Percentiles rank a stretch among this genome's conserved stretches.
Evolutionary conservation across 345 rosid genomes (phyloP).

Genomic region (Citropsis articulata): DNA sequence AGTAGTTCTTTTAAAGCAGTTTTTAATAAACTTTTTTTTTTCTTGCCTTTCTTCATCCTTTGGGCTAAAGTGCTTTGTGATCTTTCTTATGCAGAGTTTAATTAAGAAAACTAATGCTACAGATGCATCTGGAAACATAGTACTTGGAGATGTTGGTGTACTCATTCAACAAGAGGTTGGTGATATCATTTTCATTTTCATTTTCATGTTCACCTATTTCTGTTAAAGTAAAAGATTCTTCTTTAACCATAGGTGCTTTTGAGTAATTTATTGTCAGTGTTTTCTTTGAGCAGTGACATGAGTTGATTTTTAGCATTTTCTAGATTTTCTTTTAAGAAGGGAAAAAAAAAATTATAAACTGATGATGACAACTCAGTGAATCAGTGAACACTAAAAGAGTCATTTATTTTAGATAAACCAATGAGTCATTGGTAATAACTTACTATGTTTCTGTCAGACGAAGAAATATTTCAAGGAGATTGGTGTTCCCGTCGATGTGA

Average conservation of each 20-base stretch:
- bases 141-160: constrained; percentile 86
- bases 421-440: constrained; percentile 3
- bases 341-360: neutral
- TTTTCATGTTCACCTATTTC: neutral
- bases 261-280: neutral
- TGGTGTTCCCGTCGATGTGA: constrained; percentile 72
- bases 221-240: neutral
- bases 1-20: neutral
- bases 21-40: neutral
- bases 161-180: constrained; percentile 94
- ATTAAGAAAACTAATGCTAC: constrained; percentile 81
- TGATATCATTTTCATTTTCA: constrained; percentile 12
- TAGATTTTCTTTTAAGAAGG: neutral
- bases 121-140: constrained; percentile 92
- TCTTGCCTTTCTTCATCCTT: neutral
- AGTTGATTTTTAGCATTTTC: neutral
- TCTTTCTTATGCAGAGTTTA: constrained; percentile 52
- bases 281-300: neutral
- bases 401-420: neutral
- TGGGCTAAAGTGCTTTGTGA: constrained; percentile 3
- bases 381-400: neutral
- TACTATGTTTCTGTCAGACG: constrained; percentile 38
- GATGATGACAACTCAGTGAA: neutral
- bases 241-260: neutral
- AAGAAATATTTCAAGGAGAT: constrained; percentile 72